Conservation (phyloP, 208 protist genomes). For the Dictyostelium gargantuum region DNA sequence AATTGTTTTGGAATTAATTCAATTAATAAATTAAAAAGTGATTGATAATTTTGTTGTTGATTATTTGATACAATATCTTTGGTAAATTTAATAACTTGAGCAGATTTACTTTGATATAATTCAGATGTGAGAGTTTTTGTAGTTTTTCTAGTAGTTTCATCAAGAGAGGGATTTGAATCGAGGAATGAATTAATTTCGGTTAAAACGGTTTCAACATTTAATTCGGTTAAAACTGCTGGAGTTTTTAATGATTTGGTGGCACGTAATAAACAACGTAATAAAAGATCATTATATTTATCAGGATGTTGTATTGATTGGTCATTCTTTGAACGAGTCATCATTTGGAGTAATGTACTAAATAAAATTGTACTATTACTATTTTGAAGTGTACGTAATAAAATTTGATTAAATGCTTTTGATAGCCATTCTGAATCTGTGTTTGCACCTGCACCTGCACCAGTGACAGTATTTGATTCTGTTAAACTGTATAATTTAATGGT, state of each 20-base stretch:
- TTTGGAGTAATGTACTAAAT: background rate
- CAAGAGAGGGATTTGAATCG: background rate
- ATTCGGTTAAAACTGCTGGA: background rate
- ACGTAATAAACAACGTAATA: constrained; percentile 9
- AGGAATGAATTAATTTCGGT: background rate
- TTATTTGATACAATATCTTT: background rate
- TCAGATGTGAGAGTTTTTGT: constrained; percentile 13
- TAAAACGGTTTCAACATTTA: background rate
- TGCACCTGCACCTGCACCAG: background rate
- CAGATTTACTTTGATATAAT: background rate
- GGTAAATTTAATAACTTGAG: background rate
- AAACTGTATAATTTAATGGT: background rate
- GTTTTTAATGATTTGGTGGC: constrained; percentile 15
- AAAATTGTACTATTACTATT: constrained; percentile 4
- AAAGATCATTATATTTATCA: constrained; percentile 36
- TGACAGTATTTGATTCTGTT: background rate
- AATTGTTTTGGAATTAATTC: background rate
- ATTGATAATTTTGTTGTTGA: background rate
- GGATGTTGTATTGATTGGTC: background rate
- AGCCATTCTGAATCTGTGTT: background rate
- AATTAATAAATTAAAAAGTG: background rate
- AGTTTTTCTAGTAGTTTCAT: constrained; percentile 22
- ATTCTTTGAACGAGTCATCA: background rate
- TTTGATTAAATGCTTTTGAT: constrained; percentile 49
- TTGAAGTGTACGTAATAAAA: constrained; percentile 17